Base-by-base conservation (phyloP, 192 early-diverging fungal genomes). In the Coemansia umbellata region DNA sequence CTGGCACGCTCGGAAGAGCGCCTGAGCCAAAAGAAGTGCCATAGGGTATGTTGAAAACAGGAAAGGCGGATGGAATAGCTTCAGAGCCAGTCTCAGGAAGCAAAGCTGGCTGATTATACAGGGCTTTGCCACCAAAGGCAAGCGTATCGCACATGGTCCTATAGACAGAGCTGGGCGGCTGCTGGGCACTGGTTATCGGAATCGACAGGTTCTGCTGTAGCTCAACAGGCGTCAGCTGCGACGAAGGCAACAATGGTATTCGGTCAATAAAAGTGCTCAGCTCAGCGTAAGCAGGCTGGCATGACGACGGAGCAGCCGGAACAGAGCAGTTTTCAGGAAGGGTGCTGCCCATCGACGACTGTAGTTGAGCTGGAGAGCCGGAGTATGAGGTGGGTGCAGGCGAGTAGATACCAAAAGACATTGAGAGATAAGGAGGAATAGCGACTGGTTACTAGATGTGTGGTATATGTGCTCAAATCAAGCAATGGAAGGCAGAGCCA, bases 391-490 rank as follows among this genome's bases (percentile, higher is more conserved):
- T 21, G 5, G 43, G 28, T 7, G 43, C 43, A 27, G 43, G 43
- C 5, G 43, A 45, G 43, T 28, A 45, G 23, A 45, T 26, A 27
- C 43, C 43, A 45, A 45, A 45, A 5, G 23, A 13, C 43, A 45
- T 45, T 9, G 24, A 11, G 37, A 37, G 5, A 14, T 18, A 37
- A 37, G 8, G 37, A 18, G 14, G 17, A 41, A 41, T 3, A 41
- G 39, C 23, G 10, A 21, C 8, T 1, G 11, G 23, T 27, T 28
- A n/a, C n/a, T 45, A 45, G 43, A 27, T 6, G 23, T n/a, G 23
- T 42, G 41, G 33, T 8, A 13, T 14, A 14, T 35, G 33, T 8
- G 33, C n/a, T n/a, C n/a, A n/a, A n/a, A n/a, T n/a, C n/a, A n/a
- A n/a, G n/a, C n/a, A n/a, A n/a, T n/a, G n/a, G n/a, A n/a, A n/a